phyloP scores from a whole-genome alignment of 257 asterid genomes.

The Petunia axillaris region DNA sequence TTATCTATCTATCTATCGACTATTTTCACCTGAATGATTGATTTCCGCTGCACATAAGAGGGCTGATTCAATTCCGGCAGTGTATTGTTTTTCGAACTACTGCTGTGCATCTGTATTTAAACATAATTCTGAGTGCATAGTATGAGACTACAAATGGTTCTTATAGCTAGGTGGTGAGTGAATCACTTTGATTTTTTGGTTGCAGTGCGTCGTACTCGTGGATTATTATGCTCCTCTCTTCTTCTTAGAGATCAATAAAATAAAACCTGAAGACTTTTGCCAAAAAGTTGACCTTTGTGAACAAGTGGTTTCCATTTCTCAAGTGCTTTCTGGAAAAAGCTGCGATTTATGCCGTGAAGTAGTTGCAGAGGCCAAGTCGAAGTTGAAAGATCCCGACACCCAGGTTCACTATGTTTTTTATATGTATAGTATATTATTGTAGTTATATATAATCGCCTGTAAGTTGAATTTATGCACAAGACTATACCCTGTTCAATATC shows the following conservation, averaged over 20 bases:
- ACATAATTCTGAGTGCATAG: background rate
- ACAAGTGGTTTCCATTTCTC: constrained; percentile 40
- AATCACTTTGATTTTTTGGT: constrained; percentile 27
- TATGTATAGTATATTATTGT: too few species aligned
- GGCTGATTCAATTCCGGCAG: background rate
- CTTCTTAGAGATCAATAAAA: constrained; percentile 62
- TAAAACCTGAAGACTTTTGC: constrained; percentile 68
- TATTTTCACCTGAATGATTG: background rate
- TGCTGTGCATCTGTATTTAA: background rate
- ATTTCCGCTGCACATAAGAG: background rate
- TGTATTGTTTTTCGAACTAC: background rate
- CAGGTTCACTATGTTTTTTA: constrained; percentile 48
- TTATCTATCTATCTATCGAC: background rate
- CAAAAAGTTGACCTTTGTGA: constrained; percentile 65
- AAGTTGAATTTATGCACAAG: background rate
- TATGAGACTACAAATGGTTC: background rate
- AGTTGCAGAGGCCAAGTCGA: constrained; percentile 67
- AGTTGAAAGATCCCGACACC: constrained; percentile 90
- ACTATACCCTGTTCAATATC: background rate
- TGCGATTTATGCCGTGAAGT: constrained; percentile 75
- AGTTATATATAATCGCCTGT: background rate
- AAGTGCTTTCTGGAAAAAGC: constrained; percentile 48
- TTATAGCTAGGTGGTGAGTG: background rate
- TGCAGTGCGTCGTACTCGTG: constrained; percentile 84
- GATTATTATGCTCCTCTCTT: constrained; percentile 86